Evolutionary conservation across 129 eudicot genomes (phyloP).

Genomic region (Flaveria ramosissima): DNA sequence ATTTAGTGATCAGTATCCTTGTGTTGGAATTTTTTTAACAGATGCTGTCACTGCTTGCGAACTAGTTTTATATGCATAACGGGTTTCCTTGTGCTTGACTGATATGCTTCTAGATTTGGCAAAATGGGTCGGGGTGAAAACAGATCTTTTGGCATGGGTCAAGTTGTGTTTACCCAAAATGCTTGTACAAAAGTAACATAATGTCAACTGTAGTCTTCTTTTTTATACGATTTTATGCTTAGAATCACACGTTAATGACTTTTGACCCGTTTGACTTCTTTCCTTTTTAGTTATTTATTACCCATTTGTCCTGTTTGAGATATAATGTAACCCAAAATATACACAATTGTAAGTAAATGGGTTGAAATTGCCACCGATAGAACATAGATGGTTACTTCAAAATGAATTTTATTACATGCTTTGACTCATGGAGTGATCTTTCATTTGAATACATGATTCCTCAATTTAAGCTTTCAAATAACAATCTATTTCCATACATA

Average conservation of each 20-base stretch:
- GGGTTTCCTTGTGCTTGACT: neutral
- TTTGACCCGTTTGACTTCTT: neutral
- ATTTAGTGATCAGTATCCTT: slow-evolving; percentile 93
- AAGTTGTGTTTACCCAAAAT: neutral
- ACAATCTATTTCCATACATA: neutral
- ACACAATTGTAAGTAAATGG: neutral
- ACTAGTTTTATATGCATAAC: neutral
- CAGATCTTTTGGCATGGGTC: neutral
- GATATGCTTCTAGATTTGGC: neutral
- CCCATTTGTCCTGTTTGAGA: neutral
- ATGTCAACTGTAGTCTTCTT: neutral
- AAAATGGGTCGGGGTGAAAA: neutral
- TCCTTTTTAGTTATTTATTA: neutral
- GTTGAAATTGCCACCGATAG: neutral
- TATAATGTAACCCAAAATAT: neutral
- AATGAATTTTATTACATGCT: slow-evolving; percentile 7
- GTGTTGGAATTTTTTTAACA: neutral
- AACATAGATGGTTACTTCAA: neutral
- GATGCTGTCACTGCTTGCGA: neutral
- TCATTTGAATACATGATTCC: neutral
- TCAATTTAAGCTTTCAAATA: neutral
- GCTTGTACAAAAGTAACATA: neutral
- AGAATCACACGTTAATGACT: too few species aligned
- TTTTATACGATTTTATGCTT: neutral
- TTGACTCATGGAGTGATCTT: neutral